A percentile compares a stretch with the other conserved stretches of the same genome.
These are phyloP conservation scores for Ustilago shanxiensis DNA, from an alignment of 1,284 basidiomycete species.

Conservation along the genomic window DNA sequence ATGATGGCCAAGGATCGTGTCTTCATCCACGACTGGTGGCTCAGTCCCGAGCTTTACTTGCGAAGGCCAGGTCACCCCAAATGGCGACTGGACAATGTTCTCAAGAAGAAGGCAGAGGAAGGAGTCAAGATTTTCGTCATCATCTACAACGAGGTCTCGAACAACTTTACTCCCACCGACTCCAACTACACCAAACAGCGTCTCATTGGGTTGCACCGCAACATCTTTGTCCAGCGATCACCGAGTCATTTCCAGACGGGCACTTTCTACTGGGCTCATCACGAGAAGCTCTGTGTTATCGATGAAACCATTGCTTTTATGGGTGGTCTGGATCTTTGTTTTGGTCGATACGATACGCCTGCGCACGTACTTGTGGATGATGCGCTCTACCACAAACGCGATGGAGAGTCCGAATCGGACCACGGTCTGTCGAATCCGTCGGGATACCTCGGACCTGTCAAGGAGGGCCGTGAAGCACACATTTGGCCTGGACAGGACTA, in stretches of 20 bases:
- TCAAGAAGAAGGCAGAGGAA: slow-evolving; percentile 92
- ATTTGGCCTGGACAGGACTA: slow-evolving; percentile 95
- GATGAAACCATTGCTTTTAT: slow-evolving; percentile 98
- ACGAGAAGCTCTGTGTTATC: slow-evolving; percentile 97
- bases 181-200: slow-evolving; percentile 88
- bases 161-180: slow-evolving; percentile 80
- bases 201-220: slow-evolving; percentile 86
- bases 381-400: slow-evolving; percentile 69
- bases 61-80: slow-evolving; percentile 85
- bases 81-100: slow-evolving; percentile 87
- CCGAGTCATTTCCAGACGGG: slow-evolving; percentile 98
- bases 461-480: slow-evolving; percentile 75
- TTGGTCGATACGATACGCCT: slow-evolving; percentile 80
- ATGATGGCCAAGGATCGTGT: slow-evolving; percentile 84
- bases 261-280: slow-evolving; percentile 94
- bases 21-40: slow-evolving; percentile 70
- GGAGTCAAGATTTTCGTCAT: slow-evolving; percentile 98
- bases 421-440: slow-evolving; percentile 35
- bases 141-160: slow-evolving; percentile 90
- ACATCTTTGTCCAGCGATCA: slow-evolving; percentile 95
- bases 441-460: slow-evolving; percentile 65
- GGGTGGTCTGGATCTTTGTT: slow-evolving; percentile 92
- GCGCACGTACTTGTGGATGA: slow-evolving; percentile 93
- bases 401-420: slow-evolving; percentile 28
- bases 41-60: slow-evolving; percentile 80